phyloP scores from a whole-genome alignment of 805 yeast species.

The Candida pini region DNA sequence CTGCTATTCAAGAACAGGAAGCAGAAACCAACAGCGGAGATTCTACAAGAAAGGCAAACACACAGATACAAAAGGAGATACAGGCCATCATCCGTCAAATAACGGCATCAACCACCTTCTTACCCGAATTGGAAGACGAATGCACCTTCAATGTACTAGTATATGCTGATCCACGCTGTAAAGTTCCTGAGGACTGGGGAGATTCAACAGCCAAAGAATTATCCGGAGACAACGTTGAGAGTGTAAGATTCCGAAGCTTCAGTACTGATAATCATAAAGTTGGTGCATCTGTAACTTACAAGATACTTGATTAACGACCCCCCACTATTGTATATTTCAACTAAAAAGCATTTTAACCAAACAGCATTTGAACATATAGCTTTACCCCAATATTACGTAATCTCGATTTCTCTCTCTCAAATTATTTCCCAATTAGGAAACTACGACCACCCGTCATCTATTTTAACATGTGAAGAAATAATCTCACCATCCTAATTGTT shows the following conservation, averaged over 20 bases:
- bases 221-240: constrained; percentile 51
- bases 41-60: constrained; percentile 27
- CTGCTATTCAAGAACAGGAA: too few relatives aligned
- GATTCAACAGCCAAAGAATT: constrained; percentile 56
- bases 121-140: constrained; percentile 62
- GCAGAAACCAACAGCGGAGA: too few relatives aligned
- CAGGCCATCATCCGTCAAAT: constrained; percentile 83
- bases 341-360: not conserved
- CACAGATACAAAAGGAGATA: constrained; percentile 65
- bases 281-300: constrained; percentile 66
- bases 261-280: constrained; percentile 63
- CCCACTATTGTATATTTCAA: too few relatives aligned
- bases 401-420: not conserved
- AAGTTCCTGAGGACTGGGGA: constrained; percentile 78
- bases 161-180: constrained; percentile 62
- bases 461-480: not conserved
- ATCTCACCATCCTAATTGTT: not conserved
- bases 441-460: too few relatives aligned
- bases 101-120: constrained; percentile 79
- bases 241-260: constrained; percentile 65
- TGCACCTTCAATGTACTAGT: constrained; percentile 83
- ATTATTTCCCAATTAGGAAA: constrained; percentile 1
- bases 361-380: not conserved
- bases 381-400: not conserved
- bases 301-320: constrained; percentile 22